Percentiles rank a stretch among this genome's conserved stretches.
Conservation (phyloP, 2,329 filamentous ascomycete genomes). For the Penicillium sp. region DNA sequence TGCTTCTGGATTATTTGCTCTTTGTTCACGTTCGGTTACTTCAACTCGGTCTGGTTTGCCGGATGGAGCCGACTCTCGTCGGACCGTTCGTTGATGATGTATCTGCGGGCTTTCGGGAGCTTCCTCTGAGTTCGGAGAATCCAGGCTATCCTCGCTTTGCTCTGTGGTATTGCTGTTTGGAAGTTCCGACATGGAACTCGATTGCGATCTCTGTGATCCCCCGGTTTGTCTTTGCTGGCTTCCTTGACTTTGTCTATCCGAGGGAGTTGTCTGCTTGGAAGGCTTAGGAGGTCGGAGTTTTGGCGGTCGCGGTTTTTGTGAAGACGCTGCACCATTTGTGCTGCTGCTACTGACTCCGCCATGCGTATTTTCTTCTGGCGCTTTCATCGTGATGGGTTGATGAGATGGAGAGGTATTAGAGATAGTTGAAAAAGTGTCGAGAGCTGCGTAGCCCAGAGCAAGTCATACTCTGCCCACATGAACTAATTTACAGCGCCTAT, state of each 20-base stretch:
- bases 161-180: neutral
- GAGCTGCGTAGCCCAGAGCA: neutral
- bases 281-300: neutral
- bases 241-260: neutral
- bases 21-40: neutral
- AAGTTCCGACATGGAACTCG: neutral
- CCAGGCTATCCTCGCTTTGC: neutral
- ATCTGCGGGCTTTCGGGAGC: neutral
- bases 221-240: neutral
- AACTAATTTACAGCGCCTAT: neutral
- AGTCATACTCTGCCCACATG: neutral
- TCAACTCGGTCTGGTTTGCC: neutral
- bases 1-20: neutral
- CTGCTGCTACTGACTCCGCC: neutral
- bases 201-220: neutral
- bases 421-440: neutral
- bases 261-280: neutral
- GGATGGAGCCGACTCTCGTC: neutral
- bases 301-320: neutral
- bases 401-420: neutral
- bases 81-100: neutral
- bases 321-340: neutral
- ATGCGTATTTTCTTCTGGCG: neutral
- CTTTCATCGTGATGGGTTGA: neutral
- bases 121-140: neutral